Evolutionary conservation across 1,284 basidiomycete species (phyloP), one percentile per base, ranked within the genome.

Genomic region (Heterobasidion irregulare): DNA sequence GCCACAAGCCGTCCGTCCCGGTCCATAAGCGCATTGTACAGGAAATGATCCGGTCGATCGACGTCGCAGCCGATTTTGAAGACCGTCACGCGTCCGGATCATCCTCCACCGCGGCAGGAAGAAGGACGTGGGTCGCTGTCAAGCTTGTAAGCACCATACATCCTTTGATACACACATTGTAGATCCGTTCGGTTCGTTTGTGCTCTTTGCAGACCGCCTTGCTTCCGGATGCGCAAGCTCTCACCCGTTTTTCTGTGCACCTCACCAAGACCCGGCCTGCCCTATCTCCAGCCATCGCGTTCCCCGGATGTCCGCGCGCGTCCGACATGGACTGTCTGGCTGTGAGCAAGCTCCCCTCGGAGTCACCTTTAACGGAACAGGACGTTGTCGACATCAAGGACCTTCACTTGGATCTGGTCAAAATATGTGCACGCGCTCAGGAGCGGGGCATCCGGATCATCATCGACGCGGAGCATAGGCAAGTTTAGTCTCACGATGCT

Each of bases 401-500:
- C 13, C 70, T 94, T 1, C 80, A 83, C 66, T 63, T 72, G 8
- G 79, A 86, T 64, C 70, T 94, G 57, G 65, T 73, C 33, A 69
- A 69, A 48, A 83, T 93, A 56, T 86, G 84, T 61, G 61, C 70
- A 6, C 76, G 71, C 49, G 92, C 88, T 0, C 71, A 78, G 63
- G 72, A 81, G 53, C 72, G 81, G 36, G 77, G 77, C 2, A 78
- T 91, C 0, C 77, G 76, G 61, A 71, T 95, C 44, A 81, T 89
- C 52, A 74, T 95, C 48, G 92, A 94, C 64, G 92, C 92, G 6
- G 92, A 95, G 65, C 80, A 92, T 66, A 86, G 79, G 78, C 84
- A 47, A 38, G 72, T 68, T 64, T 18, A 15, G 7, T 19, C 32
- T 34, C n/a, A 26, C 26, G 26, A 26, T 26, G 26, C 26, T 26